Evolutionary conservation across 371 early-diverging fungal species (phyloP), one percentile per base, ranked within the genome.

Genomic region (Blakeslea trispora): DNA sequence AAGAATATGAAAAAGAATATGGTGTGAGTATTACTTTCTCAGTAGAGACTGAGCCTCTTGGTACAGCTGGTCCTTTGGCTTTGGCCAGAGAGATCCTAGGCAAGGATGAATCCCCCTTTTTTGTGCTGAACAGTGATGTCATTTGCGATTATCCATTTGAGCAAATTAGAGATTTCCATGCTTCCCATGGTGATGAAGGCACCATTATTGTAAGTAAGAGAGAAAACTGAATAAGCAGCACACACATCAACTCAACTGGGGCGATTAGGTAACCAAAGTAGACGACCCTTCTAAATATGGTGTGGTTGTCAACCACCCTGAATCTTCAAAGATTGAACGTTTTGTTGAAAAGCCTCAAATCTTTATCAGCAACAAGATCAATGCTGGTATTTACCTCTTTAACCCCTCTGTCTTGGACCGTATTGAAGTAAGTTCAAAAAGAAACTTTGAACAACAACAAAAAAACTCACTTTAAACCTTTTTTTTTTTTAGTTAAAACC

Each of bases 361-460:
- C 51, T 98, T 89, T 68, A 95, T 98, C 45, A 86, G 91, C 66
- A 95, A 97, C 85, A 89, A 93, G 81, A 99, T 99, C 81, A 99
- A 99, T 79, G 99, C 99, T 46, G 99, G 99, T 61, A 92, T 99
- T 63, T 99, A 99, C 75, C 88, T 99, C 45, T 95, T 99, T 74
- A 93, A 85, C 73, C 94, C 94, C 18, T 60, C 82, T 44, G 86
- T 99, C 11, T 79, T 99, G 50, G 82, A 97, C 59, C 89, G 97
- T 66, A 97, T 99, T 62, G 83, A 91, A 78, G 79, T 90, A 61
- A 72, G 55, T 31, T 39, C n/a, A 45, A 14, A 45, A 11, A 24
- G 4, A 53, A 15, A 22, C 37, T n/a, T n/a, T n/a, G n/a, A n/a
- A n/a, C n/a, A n/a, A n/a, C n/a, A n/a, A n/a, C n/a, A n/a, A n/a